Base-by-base conservation (phyloP, 371 early-diverging fungal genomes). In the Mucor plumbeus region DNA sequence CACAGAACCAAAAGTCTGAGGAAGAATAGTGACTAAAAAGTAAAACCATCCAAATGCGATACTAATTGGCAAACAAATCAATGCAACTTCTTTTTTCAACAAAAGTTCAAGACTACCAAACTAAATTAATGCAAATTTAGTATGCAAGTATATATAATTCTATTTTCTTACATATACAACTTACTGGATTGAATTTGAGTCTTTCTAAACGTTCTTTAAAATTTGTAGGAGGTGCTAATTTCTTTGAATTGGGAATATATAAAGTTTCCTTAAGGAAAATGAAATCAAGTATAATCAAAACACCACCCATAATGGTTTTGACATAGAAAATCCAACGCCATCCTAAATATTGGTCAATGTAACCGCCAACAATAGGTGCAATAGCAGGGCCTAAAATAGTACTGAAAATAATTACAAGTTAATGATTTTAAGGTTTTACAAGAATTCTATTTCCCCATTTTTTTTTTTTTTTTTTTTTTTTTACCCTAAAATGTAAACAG, bases 321-420 rank as follows among this genome's bases (percentile, higher is more conserved):
- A 85, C 66, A 65, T 86, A 85, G 59, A 85, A 86, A 40, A 82
- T 81, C 85, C 85, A 85, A 6, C 83, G 84, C 87, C 88, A 88
- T 5, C 84, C 85, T 3, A 80, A 61, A 44, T 73, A 79, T 64
- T 86, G 77, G 15, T 77, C 78, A 15, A 86, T 68, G 47, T 81
- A 87, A 0, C 88, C 88, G 21, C 88, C 88, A 11, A 85, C 70
- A 38, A 86, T 64, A 4, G 88, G 88, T 0, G 83, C 84, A 53
- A 86, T 61, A 21, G 83, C 77, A 17, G 88, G 88, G 0, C 88
- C 87, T 13, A 86, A 56, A 54, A 85, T 66, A 10, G 84, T 79
- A 5, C 87, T 85, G 57, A 7, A 43, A 35, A 40, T 0, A 14
- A 26, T 26, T 26, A 26, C 26, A 26, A 21, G 35, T 33, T n/a